Evolutionary conservation across 2,329 filamentous ascomycete species (phyloP), one percentile per base, ranked within the genome.

Genomic region (Nemania serpens): DNA sequence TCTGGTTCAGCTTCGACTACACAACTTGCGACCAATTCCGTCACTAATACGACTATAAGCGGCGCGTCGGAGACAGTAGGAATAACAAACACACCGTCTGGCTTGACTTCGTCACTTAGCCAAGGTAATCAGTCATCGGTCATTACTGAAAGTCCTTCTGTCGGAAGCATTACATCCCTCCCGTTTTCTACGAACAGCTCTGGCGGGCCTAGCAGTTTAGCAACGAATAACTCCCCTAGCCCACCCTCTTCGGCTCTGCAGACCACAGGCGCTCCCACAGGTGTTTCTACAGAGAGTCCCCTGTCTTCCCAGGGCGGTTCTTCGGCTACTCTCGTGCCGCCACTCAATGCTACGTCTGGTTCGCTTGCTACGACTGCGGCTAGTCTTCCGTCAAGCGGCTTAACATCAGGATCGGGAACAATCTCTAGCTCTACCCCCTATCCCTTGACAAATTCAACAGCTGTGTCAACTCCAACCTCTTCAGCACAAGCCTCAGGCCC

Each of bases 391-490:
- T 36, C 55, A 1, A 25, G 46, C 17, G 43, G 36, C 29, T 37
- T 2, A 29, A 50, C 33, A 11, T 50, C 57, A 1, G 49, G 36
- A 11, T 56, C 42, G 25, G 58, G 15, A 34, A 55, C 54, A 3
- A 13, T 22, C 13, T 25, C 47, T 42, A 13, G 17, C 5, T 56
- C 57, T 17, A 51, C 11, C 20, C 25, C 39, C 5, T 55, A 43
- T 4, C 41, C 46, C 17, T 34, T 55, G 7, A 34, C 58, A 15
- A 58, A 60, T 39, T 55, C 54, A 33, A 63, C 58, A 9, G 10
- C 9, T 25, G 22, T 18, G 12, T 34, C 49, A 33, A 51, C 22
- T 43, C 42, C 22, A 7, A 47, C 15, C 33, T 42, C 45, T 11
- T 53, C 58, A 12, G 22, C 22, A 2, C 37, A 22, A 45, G 6